Percentiles rank a stretch among this genome's conserved stretches.
These are phyloP conservation scores for Ormosia emarginata DNA, from an alignment of 306 rosid genomes.

Conservation along the genomic window DNA sequence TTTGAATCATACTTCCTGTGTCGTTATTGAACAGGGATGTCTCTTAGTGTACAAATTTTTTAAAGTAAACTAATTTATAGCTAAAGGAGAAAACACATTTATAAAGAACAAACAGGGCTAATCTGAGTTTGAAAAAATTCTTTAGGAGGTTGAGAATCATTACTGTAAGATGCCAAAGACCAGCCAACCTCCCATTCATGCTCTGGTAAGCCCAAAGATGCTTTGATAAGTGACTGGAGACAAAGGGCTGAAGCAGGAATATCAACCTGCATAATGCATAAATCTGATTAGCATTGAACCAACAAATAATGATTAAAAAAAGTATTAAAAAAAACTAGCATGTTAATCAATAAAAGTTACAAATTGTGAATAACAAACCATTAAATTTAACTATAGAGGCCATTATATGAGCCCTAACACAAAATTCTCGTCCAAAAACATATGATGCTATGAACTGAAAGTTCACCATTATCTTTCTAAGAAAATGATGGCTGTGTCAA, in stretches of 20 bases:
- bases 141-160: constrained; percentile 40
- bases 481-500: constrained; percentile 5
- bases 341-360: not conserved
- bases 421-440: not conserved
- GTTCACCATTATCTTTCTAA: not conserved
- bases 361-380: not conserved
- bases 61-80: not conserved
- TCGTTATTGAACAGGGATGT: not conserved
- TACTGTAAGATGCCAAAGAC: constrained; percentile 74
- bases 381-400: not conserved
- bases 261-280: constrained; percentile 51
- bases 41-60: not conserved
- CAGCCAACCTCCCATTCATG: constrained; percentile 93
- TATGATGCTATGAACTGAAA: not conserved
- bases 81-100: not conserved
- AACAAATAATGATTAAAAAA: not conserved
- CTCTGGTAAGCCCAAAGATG: constrained; percentile 60
- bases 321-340: not conserved
- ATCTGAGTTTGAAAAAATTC: constrained; percentile 52
- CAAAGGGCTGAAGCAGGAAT: constrained; percentile 64
- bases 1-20: not conserved
- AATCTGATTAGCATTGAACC: constrained; percentile 15
- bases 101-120: constrained; percentile 14
- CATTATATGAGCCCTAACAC: not conserved
- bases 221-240: constrained; percentile 69